phyloP scores from a whole-genome alignment of 192 early-diverging fungal genomes.

The Chytriomyces sp. region DNA sequence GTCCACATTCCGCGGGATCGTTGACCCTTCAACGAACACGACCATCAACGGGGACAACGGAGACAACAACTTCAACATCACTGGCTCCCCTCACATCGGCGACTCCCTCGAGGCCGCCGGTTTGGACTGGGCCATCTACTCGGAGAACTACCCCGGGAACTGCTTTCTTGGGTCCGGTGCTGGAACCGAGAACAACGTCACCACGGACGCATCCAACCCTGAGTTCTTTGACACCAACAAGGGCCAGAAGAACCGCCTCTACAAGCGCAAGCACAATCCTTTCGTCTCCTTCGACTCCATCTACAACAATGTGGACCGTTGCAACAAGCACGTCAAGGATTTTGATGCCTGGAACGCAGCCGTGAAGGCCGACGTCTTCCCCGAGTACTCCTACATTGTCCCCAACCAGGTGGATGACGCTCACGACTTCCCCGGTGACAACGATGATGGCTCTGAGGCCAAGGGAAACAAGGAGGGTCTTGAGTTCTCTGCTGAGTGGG shows the following conservation, averaged over 20 bases:
- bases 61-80: constrained; percentile 50
- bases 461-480: neutral
- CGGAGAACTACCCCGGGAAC: constrained; percentile 57
- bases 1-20: too few relatives aligned
- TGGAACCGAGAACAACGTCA: neutral
- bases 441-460: too few relatives aligned
- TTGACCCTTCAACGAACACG: too few relatives aligned
- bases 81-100: constrained; percentile 38
- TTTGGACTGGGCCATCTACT: constrained; percentile 70
- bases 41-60: constrained; percentile 40
- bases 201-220: neutral
- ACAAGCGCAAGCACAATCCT: too few relatives aligned
- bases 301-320: constrained; percentile 49
- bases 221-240: too few relatives aligned
- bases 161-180: neutral
- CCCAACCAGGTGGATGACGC: too few relatives aligned
- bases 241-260: too few relatives aligned
- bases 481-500: constrained; percentile 3
- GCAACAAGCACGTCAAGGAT: constrained; percentile 58
- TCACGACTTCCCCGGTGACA: too few relatives aligned
- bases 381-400: constrained; percentile 61
- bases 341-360: constrained; percentile 54
- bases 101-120: too few relatives aligned
- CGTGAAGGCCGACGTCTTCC: constrained; percentile 48
- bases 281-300: constrained; percentile 55